Evolutionary conservation across 768 basidiomycete species (phyloP), one percentile per base, ranked within the genome.

Genomic region (Russula dissimulans): DNA sequence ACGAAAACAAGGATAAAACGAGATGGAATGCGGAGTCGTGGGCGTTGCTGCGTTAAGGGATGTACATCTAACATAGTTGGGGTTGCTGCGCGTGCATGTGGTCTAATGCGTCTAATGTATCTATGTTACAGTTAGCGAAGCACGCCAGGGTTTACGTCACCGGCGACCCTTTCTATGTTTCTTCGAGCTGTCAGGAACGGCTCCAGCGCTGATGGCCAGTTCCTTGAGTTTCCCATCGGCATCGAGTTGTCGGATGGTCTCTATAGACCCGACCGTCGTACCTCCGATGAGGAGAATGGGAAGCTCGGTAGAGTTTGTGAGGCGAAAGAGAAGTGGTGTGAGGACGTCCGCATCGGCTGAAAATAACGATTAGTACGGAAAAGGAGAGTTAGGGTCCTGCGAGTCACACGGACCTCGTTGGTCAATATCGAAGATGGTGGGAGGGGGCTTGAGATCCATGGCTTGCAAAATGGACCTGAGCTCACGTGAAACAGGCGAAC

Each of bases 211-310:
- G 11, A 72, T 68, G 45, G 86, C 72, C 61, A 80, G 72, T 43
- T 71, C 73, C 58, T 76, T 70, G 41, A 91, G 75, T 58, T 82
- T 76, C 44, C 83, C 85, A 41, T 69, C 75, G 51, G 76, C 71
- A 43, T 78, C 67, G 41, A 87, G 71, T 49, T 67, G 76, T 43
- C 78, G 77, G 62, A 90, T 79, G 18, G 81, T 76, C 15, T 76
- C 71, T 43, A 85, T 71, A 0, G 77, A 71, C 15, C 82, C 82
- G 15, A 87, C 72, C 15, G 79, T 70, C 49, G 76, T 75, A 39
- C 90, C 90, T 17, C 83, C 85, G 47, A 92, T 70, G 54, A 92
- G 75, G 5, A 91, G 77, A 34, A 90, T 69, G 15, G 90, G 87
- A 7, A 91, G 73, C 15, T 81, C 78, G 1, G 74, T 62, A 4